Evolutionary conservation across 345 rosid species (phyloP).

Genomic region (Sisymbrium irio): DNA sequence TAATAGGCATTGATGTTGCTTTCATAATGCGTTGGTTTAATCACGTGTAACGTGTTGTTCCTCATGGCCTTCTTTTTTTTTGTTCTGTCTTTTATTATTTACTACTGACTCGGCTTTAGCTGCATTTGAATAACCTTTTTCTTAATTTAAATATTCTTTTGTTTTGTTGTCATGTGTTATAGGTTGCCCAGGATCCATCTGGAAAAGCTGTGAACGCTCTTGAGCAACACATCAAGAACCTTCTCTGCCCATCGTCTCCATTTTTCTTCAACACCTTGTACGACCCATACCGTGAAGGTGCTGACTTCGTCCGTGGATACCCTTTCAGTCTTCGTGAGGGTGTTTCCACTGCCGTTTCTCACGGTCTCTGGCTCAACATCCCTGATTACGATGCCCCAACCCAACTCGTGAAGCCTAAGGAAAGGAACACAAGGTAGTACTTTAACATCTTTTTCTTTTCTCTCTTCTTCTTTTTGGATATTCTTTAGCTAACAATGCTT

Average conservation of each 20-base stretch:
- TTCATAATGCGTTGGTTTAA: constrained; percentile 13
- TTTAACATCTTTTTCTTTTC: not conserved
- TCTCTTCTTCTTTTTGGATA: not conserved
- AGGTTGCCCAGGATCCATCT: constrained; percentile 88
- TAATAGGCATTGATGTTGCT: constrained; percentile 28
- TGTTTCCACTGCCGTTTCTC: constrained; percentile 78
- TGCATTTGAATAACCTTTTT: not conserved
- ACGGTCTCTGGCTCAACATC: constrained; percentile 95
- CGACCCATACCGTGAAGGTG: constrained; percentile 79
- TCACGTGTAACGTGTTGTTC: constrained; percentile 29
- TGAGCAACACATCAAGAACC: constrained; percentile 88
- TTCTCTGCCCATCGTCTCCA: constrained; percentile 71
- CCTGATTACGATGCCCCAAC: constrained; percentile 96
- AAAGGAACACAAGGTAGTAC: constrained; percentile 72
- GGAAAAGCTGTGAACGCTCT: constrained; percentile 87
- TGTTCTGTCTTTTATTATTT: no score
- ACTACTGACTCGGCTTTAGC: no score
- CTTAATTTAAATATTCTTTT: not conserved
- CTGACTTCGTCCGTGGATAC: constrained; percentile 92
- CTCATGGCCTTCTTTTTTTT: not conserved
- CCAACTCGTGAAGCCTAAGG: constrained; percentile 89
- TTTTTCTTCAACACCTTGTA: constrained; percentile 89
- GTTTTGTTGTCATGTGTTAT: constrained; percentile 27
- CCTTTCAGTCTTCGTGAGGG: constrained; percentile 96
- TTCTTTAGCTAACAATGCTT: constrained; percentile 3